Percentiles rank a stretch among this genome's conserved stretches.
These are phyloP conservation scores for Leishmania turanica DNA, from an alignment of 208 protist species.

Conservation along the genomic window DNA sequence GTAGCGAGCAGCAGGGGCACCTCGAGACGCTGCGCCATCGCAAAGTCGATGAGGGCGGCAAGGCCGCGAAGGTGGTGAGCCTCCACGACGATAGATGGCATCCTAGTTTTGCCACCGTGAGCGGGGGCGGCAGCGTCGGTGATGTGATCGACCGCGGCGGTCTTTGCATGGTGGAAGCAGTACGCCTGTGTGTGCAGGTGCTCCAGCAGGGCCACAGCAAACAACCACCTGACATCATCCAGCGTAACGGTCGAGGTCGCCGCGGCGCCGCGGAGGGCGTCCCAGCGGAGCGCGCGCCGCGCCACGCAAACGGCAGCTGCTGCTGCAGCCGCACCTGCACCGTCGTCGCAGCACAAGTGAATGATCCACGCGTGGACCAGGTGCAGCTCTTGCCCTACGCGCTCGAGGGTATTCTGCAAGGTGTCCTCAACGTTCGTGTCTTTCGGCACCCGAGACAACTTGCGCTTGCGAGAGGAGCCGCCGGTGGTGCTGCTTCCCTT, in stretches of 20 bases:
- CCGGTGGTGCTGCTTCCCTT: background rate
- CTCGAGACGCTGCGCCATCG: constrained; percentile 13
- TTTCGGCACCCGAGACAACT: background rate
- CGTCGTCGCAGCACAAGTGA: constrained; percentile 13
- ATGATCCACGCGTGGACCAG: constrained; percentile 27
- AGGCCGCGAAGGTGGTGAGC: constrained; percentile 17
- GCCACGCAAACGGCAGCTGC: constrained; percentile 13
- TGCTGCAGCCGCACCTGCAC: background rate
- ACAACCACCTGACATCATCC: constrained; percentile 13
- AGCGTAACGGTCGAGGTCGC: background rate
- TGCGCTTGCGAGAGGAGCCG: constrained; percentile 7
- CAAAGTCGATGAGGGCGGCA: constrained; percentile 21
- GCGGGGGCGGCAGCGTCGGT: background rate
- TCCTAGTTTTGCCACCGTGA: background rate
- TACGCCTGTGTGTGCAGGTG: constrained; percentile 23
- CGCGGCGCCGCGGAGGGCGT: background rate
- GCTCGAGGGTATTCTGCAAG: constrained; percentile 31
- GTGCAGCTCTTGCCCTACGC: constrained; percentile 32
- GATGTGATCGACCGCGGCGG: background rate
- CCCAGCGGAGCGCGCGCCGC: constrained; percentile 14
- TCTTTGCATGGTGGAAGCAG: constrained; percentile 17
- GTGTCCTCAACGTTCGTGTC: constrained; percentile 30
- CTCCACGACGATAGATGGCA: constrained; percentile 12
- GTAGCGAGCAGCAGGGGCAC: background rate
- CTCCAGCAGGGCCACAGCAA: constrained; percentile 30